Conservation (phyloP, 257 asterid genomes). For the Striga asiatica region DNA sequence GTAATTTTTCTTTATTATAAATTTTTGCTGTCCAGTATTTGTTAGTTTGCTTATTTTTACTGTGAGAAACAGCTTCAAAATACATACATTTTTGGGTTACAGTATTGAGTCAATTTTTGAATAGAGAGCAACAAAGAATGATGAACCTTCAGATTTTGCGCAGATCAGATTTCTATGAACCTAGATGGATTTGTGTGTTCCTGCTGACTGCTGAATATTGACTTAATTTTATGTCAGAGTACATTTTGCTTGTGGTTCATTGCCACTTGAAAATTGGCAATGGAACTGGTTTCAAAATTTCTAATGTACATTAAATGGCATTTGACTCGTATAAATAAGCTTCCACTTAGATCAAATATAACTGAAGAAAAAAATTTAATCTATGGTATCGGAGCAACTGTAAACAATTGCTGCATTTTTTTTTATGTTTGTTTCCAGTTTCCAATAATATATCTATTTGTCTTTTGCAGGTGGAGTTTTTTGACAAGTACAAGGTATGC, state of each 20-base stretch:
- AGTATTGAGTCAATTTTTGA: neutral
- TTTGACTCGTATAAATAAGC: slow-evolving; percentile 1
- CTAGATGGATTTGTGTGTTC: neutral
- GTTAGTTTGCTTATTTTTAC: slow-evolving; percentile 5
- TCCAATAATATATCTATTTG: slow-evolving; percentile 15
- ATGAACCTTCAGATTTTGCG: neutral
- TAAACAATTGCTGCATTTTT: neutral
- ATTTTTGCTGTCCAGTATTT: neutral
- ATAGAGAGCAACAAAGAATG: neutral
- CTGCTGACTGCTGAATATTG: neutral
- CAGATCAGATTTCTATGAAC: neutral
- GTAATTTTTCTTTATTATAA: neutral
- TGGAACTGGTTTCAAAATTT: neutral
- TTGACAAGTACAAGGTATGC: slow-evolving; percentile 81
- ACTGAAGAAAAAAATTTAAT: neutral
- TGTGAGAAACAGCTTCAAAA: neutral
- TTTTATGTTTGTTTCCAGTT: neutral
- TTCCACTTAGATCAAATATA: neutral
- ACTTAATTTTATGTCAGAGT: neutral
- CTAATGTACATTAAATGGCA: neutral
- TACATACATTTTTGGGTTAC: neutral
- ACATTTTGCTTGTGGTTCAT: neutral
- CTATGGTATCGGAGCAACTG: too few relatives aligned
- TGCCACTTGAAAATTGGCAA: neutral
- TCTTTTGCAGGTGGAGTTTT: slow-evolving; percentile 75